Evolutionary conservation across 2,329 filamentous ascomycete species (phyloP), one percentile per base, ranked within the genome.

Genomic region (Leptographium galeiforme): DNA sequence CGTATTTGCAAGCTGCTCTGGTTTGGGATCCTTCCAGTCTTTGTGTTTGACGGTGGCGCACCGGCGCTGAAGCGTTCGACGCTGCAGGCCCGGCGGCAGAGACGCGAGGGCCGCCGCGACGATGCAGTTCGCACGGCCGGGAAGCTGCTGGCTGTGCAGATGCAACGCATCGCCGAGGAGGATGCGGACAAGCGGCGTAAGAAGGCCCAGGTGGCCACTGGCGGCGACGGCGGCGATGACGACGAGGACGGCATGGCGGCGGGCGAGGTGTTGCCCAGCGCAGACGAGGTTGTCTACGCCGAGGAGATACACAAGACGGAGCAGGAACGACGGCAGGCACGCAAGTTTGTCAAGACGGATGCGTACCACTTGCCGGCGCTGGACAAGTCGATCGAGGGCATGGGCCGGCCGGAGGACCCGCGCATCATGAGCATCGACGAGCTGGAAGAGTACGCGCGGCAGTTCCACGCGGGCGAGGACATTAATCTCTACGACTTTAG

Each of bases 1-100:
- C 84, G 93, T 56, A 95, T 98, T 66, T 98, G 93, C 77, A 98
- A 98, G 67, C 78, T 98, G 1, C 78, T 98, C 1, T 98, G 91
- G 78, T 91, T 93, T 63, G 93, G 94, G 50, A 95, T 98, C 67
- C 87, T 85, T 58, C 94, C 93, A 0, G 89, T 98, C 46, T 98
- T 98, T 67, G 90, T 98, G 14, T 98, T 98, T 66, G 93, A 98
- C 69, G 93, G 94, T 56, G 93, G 91, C 45, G 94, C 93, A 0
- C 94, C 94, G 0, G 75, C 81, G 3, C 75, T 98, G 58, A 98
- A 98, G 72, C 78, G 91, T 54, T 87, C 94, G 66, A 98, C 93
- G 0, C 90, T 98, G 56, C 81, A 81, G 56, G 80, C 77, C 51
- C 77, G 93, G 44, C 89, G 90, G 66, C 78, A 78, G 56, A 77